Conservation (phyloP, 306 rosid genomes). For the Cucumis cinereus region DNA sequence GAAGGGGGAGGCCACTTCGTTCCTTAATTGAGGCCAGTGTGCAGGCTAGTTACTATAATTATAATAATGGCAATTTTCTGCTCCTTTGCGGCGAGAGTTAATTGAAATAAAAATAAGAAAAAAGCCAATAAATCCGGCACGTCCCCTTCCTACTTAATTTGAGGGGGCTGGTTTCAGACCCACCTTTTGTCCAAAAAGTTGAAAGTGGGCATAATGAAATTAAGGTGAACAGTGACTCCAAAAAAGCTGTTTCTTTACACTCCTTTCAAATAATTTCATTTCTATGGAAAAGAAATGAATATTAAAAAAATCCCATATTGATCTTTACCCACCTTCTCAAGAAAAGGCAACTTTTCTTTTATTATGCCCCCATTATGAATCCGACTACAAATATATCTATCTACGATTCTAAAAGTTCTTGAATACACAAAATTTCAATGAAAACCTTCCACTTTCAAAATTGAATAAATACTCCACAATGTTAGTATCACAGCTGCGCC, state of each 20-base stretch:
- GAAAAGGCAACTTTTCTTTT: not conserved
- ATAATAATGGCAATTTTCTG: not conserved
- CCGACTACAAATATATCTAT: not conserved
- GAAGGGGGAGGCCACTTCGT: not conserved
- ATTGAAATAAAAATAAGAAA: not conserved
- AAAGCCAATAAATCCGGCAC: constrained; percentile 11
- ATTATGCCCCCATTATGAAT: not conserved
- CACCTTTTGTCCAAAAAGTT: not conserved
- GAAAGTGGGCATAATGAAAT: not conserved
- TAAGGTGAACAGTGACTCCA: not conserved
- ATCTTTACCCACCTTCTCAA: not conserved
- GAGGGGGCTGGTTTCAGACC: not conserved
- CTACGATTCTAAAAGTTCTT: not conserved
- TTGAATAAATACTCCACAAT: not conserved
- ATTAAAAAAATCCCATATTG: not conserved
- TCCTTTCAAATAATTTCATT: not conserved
- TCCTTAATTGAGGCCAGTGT: not conserved
- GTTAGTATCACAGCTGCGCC: not conserved
- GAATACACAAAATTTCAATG: not conserved
- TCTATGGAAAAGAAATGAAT: not conserved
- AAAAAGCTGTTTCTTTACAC: not conserved
- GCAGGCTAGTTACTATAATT: not conserved
- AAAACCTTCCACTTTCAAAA: not conserved
- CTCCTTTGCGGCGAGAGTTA: constrained; percentile 1
- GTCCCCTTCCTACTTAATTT: constrained; percentile 5